Base-by-base conservation (phyloP, 208 protist genomes). In the Leishmania martiniquensis region DNA sequence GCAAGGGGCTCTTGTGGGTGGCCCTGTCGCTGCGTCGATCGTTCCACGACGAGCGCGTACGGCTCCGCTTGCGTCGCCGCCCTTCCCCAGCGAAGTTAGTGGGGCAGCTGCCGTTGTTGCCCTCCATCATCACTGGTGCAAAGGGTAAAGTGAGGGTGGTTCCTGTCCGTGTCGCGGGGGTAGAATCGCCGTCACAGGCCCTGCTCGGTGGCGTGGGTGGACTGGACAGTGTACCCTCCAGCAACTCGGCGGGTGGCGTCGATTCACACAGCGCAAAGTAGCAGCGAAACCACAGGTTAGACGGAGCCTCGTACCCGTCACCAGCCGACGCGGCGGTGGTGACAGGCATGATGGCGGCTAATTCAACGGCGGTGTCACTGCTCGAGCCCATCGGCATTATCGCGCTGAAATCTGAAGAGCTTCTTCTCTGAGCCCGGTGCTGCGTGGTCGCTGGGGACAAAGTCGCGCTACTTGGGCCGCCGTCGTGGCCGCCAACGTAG, bases 251-350 rank as follows among this genome's bases (percentile, higher is more conserved):
- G 34, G 39, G 22, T 32, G 39, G 32, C 32, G 63, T 34, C 15
- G 29, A 34, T 4, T 84, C 39, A 51, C 86, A 68, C 60, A 88
- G 78, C 3, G 81, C 81, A 62, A 94, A 91, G 63, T 92, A 94
- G 75, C 82, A 87, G 52, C 88, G 89, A 62, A 96, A 87, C 92
- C 92, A 94, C 65, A 83, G 2, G 42, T 87, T 87, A 5, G 65
- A 62, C 25, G 89, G 88, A 15, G 79, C 70, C 42, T 65, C 54
- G 73, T 90, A 95, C 4, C 76, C 82, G 65, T 80, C 72, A 55
- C 67, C 72, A 12, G 66, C 72, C 1, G 65, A 70, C 52, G 25
- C 39, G 7, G 34, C 70, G 34, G 20, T 20, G 25, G 22, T 7
- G 70, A 29, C 52, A 39, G 20, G 15, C 15, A 25, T 20, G 13